A percentile compares a stretch with the other conserved stretches of the same genome.
Evolutionary conservation across 345 rosid species (phyloP).

Genomic region (Rhodamnia argentea): DNA sequence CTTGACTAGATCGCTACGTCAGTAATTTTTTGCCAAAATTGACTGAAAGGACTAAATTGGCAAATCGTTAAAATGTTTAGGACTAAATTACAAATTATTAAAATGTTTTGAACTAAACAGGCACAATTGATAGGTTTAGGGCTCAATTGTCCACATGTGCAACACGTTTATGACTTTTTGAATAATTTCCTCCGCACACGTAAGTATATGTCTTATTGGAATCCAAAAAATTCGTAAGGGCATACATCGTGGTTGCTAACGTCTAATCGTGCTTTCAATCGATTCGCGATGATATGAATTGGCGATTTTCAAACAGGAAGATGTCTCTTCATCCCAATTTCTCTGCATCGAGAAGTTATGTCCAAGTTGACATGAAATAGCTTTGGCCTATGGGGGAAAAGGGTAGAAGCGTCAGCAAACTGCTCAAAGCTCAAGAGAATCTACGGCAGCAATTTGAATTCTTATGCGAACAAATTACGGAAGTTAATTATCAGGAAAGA

Average conservation of each 20-base stretch:
- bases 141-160: no score
- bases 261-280: not conserved
- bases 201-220: not conserved
- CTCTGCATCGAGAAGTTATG: not conserved
- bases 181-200: not conserved
- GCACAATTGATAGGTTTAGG: no score
- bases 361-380: not conserved
- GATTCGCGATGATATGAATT: not conserved
- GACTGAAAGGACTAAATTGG: no score
- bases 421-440: not conserved
- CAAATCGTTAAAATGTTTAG: no score
- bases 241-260: not conserved
- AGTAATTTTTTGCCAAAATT: no score
- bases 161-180: no score
- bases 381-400: not conserved
- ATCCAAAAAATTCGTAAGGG: not conserved
- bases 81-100: no score
- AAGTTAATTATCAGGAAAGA: not conserved
- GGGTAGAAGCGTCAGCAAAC: not conserved
- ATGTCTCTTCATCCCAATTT: not conserved
- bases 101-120: no score
- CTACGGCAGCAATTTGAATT: not conserved
- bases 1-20: no score
- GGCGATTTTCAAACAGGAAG: not conserved
- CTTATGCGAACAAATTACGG: not conserved